These are phyloP conservation scores for Luzula sylvatica DNA, from an alignment of 176 grass and related monocot species.

Conservation along the genomic window DNA sequence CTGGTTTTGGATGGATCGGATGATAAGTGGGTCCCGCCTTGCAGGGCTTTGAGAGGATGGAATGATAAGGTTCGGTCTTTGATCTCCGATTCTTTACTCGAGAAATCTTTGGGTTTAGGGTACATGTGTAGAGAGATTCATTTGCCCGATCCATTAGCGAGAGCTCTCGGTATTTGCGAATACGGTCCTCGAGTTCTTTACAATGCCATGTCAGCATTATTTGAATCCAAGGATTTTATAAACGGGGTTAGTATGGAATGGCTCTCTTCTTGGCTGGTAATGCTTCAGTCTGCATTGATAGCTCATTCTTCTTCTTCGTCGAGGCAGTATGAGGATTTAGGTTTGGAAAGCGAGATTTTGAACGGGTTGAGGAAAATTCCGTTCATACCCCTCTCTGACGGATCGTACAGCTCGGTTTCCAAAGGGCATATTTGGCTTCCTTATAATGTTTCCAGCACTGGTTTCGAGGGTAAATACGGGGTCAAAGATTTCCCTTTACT, in stretches of 20 bases:
- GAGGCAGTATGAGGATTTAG: constrained; percentile 25
- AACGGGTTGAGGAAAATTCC: constrained; percentile 56
- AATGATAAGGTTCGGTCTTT: constrained; percentile 50
- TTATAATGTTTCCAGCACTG: constrained; percentile 41
- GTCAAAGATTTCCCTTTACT: constrained; percentile 56
- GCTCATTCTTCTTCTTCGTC: constrained; percentile 30
- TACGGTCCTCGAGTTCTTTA: constrained; percentile 69
- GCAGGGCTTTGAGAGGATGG: constrained; percentile 72
- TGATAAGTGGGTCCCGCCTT: constrained; percentile 58
- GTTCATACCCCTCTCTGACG: constrained; percentile 82
- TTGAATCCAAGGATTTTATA: constrained; percentile 38
- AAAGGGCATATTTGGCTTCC: constrained; percentile 89
- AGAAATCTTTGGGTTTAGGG: constrained; percentile 69
- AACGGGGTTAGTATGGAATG: constrained; percentile 71
- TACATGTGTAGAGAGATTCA: constrained; percentile 71
- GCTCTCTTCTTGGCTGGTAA: constrained; percentile 78
- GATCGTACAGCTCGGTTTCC: constrained; percentile 63
- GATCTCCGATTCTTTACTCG: constrained; percentile 64
- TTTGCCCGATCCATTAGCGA: constrained; percentile 74
- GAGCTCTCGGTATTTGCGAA: constrained; percentile 60
- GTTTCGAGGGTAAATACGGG: constrained; percentile 41
- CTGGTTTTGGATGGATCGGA: constrained; percentile 72
- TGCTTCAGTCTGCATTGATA: constrained; percentile 40
- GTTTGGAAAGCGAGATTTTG: constrained; percentile 52
- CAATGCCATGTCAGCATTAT: constrained; percentile 65